phyloP scores from a whole-genome alignment of 2,329 filamentous ascomycete species.

The Helicocarpus griseus region DNA sequence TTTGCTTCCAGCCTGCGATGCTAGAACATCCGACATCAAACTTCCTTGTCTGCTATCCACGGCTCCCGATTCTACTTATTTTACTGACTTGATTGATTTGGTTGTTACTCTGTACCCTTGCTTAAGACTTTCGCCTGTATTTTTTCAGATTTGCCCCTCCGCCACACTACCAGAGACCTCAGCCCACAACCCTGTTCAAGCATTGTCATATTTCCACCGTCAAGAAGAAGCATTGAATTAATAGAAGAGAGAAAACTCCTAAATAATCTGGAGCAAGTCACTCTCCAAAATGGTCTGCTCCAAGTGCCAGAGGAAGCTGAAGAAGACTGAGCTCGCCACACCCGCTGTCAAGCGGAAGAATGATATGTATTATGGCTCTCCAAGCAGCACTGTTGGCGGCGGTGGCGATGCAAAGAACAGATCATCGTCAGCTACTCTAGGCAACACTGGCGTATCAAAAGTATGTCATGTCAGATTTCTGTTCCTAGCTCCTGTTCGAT shows the following conservation, averaged over 20 bases:
- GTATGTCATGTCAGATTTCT: too few relatives aligned
- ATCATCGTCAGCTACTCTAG: conserved; percentile 43
- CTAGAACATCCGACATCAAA: background rate
- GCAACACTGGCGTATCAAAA: conserved; percentile 51
- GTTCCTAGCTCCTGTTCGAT: background rate
- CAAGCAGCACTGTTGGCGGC: conserved; percentile 30
- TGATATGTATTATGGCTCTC: conserved; percentile 56
- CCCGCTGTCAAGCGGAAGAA: conserved; percentile 58
- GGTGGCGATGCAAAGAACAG: conserved; percentile 31
- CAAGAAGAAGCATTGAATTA: background rate
- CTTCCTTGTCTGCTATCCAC: background rate
- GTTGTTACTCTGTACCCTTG: too few relatives aligned
- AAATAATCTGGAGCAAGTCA: background rate
- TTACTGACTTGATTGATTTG: background rate
- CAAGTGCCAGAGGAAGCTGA: conserved; percentile 54
- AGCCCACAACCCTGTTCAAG: background rate
- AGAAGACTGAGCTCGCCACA: conserved; percentile 52
- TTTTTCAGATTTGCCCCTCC: background rate
- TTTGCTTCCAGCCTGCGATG: too few relatives aligned
- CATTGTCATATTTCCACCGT: background rate
- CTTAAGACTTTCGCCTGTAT: too few relatives aligned
- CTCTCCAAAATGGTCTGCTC: conserved; percentile 50
- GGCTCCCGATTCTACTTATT: background rate
- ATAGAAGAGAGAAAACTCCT: background rate
- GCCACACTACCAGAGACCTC: background rate